Conservation (phyloP, 768 basidiomycete genomes). For the Rhizopogon roseolus region DNA sequence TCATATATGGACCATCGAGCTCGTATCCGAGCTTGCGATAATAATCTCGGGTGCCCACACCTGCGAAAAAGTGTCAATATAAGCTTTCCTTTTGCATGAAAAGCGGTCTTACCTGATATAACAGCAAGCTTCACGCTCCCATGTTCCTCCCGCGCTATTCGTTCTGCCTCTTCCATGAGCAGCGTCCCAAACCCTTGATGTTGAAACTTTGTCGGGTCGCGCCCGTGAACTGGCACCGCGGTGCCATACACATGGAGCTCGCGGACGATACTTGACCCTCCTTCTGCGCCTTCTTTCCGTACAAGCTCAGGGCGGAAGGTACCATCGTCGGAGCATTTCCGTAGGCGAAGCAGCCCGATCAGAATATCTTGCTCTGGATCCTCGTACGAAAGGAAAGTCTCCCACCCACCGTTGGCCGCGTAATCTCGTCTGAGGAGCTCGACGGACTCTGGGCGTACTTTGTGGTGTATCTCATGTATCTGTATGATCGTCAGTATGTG, state of each 20-base stretch:
- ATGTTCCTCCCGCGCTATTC: constrained; percentile 96
- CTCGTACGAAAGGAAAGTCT: constrained; percentile 98
- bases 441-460: constrained; percentile 91
- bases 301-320: constrained; percentile 94
- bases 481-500: constrained; percentile 25
- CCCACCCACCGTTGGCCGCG: constrained; percentile 97
- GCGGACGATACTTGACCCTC: constrained; percentile 86
- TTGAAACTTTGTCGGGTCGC: constrained; percentile 98
- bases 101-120: constrained; percentile 69
- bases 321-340: constrained; percentile 96
- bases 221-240: constrained; percentile 93
- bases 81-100: background rate
- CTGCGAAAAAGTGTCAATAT: constrained; percentile 30
- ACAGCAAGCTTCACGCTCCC: constrained; percentile 95
- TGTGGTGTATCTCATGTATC: constrained; percentile 99
- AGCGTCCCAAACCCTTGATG: constrained; percentile 96
- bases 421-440: constrained; percentile 96
- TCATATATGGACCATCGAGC: constrained; percentile 98
- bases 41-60: constrained; percentile 96
- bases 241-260: constrained; percentile 98
- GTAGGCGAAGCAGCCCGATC: constrained; percentile 83
- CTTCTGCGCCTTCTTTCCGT: constrained; percentile 59
- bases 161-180: constrained; percentile 98
- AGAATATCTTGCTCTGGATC: constrained; percentile 97
- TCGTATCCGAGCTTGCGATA: constrained; percentile 93